Evolutionary conservation across 108 stramenopile species (phyloP), one percentile per base, ranked within the genome.

Genomic region (Fragilaria crotonensis): DNA sequence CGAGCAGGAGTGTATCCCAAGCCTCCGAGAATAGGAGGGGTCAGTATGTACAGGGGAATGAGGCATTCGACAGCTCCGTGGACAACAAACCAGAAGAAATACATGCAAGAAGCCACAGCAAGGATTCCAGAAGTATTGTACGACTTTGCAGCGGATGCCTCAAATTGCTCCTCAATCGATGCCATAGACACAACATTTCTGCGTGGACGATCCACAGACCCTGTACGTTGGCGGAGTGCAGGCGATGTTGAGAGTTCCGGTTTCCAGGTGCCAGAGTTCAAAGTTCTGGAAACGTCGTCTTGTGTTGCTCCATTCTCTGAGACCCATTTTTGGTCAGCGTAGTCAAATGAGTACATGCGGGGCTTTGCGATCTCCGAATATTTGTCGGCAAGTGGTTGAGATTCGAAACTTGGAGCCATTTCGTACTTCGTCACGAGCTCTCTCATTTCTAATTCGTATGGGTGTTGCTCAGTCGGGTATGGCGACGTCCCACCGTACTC

Each of bases 401-500:
- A 7, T 50, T 50, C 49, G 20, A 50, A 50, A n/a, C 20, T 7
- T 7, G 49, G 22, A 7, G 49, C 49, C 14, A 14, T 11, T 41
- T 11, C 7, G 14, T 41, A 14, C 7, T 50, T 50, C 49, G 7
- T 19, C 49, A 50, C 49, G 7, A 25, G n/a, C 20, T 50, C 49
- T 19, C 23, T 7, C 49, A 50, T 19, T 23, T 19, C 49, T 23
- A 48, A 9, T 36, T 84, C 78, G 30, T 74, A 84, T 14, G 82
- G 82, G 53, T 80, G 82, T 45, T 77, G 65, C 33, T 72, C 82
- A 23, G 79, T 53, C 45, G 44, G 48, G 54, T 68, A 84, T 1
- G 67, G 76, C 53, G 69, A 71, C 17, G 50, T 66, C 1, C 82
- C 82, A 19, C 82, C 82, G 51, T 77, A 84, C 47, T 77, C 76